Conservation (phyloP, 345 rosid species). For the Arabidopsis suecica region DNA sequence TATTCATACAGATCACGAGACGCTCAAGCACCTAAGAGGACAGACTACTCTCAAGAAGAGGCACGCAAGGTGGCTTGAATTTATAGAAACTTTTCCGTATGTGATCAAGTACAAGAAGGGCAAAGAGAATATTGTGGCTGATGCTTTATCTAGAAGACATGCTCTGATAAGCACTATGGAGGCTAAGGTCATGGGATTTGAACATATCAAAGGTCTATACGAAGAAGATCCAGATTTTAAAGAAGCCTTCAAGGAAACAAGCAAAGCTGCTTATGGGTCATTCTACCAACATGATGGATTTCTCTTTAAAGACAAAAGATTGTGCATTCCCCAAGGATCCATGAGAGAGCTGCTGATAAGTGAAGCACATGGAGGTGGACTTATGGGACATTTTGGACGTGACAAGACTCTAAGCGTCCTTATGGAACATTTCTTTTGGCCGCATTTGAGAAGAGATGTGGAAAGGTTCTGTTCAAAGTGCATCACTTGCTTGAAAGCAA, state of each 20-base stretch:
- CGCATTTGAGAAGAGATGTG: neutral
- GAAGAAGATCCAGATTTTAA: neutral
- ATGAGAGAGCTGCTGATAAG: neutral
- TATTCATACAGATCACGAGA: too few species aligned
- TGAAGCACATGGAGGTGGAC: neutral
- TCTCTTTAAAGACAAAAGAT: neutral
- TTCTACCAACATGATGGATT: neutral
- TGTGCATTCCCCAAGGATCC: neutral
- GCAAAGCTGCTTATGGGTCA: neutral
- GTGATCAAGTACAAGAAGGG: neutral
- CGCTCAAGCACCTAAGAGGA: too few species aligned
- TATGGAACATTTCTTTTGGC: neutral
- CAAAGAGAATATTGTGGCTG: neutral
- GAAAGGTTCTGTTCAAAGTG: neutral
- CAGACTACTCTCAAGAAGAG: too few species aligned
- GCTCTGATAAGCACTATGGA: neutral
- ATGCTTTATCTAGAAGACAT: neutral
- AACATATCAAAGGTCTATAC: neutral
- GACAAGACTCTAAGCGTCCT: neutral
- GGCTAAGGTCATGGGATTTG: neutral
- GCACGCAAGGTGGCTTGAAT: neutral
- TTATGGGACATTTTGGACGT: neutral
- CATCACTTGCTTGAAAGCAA: neutral
- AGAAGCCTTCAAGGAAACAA: neutral
- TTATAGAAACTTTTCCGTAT: neutral